These are phyloP conservation scores for Otatea glauca DNA, from an alignment of 176 grass and related monocot species.

Conservation along the genomic window DNA sequence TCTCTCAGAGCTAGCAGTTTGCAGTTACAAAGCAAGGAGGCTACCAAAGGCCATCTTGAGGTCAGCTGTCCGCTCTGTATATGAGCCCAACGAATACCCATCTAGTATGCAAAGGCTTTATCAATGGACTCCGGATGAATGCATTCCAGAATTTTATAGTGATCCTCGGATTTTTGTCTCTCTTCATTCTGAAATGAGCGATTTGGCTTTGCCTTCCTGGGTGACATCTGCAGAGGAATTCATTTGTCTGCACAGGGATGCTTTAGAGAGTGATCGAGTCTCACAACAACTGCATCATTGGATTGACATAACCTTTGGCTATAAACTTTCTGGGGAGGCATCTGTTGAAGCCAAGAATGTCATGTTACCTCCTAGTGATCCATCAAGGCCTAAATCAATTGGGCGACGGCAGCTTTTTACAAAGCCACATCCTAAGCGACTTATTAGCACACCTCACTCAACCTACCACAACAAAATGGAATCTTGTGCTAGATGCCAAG, in stretches of 20 bases:
- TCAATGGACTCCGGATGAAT: slow-evolving; percentile 97
- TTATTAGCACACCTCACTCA: slow-evolving; percentile 51
- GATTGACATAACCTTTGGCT: slow-evolving; percentile 99
- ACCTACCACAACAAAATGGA: slow-evolving; percentile 57
- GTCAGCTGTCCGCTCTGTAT: slow-evolving; percentile 83
- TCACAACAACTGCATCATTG: slow-evolving; percentile 90
- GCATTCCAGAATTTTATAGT: slow-evolving; percentile 93
- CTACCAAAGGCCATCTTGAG: slow-evolving; percentile 77
- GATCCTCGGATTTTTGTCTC: slow-evolving; percentile 86
- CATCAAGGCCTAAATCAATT: slow-evolving; percentile 71
- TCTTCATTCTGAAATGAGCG: slow-evolving; percentile 89
- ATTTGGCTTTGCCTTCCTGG: slow-evolving; percentile 91
- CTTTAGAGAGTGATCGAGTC: slow-evolving; percentile 83
- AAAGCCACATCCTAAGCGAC: slow-evolving; percentile 77
- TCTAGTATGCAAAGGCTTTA: slow-evolving; percentile 94
- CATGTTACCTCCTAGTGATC: slow-evolving; percentile 83
- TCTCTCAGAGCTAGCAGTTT: slow-evolving; percentile 94
- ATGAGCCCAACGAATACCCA: slow-evolving; percentile 97
- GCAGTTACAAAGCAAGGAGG: slow-evolving; percentile 99
- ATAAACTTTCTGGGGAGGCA: slow-evolving; percentile 84
- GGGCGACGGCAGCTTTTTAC: slow-evolving; percentile 85
- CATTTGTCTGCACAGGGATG: slow-evolving; percentile 82
- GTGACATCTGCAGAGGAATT: slow-evolving; percentile 76
- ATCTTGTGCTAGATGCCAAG: slow-evolving; percentile 62
- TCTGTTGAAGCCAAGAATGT: slow-evolving; percentile 95